Evolutionary conservation across 2,329 filamentous ascomycete species (phyloP).

Genomic region (Epicoccum sorghinum): DNA sequence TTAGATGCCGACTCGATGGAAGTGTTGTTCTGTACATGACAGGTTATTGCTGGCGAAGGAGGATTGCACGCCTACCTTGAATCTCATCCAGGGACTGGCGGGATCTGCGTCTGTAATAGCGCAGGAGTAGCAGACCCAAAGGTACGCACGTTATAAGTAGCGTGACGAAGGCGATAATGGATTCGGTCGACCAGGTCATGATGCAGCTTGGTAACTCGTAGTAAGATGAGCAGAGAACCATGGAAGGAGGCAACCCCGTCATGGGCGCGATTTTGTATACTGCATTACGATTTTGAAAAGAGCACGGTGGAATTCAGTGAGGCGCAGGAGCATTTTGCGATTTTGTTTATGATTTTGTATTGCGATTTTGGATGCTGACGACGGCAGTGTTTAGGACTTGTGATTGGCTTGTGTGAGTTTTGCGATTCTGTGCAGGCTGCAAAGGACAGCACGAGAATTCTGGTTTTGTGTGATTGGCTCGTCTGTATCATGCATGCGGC

Average conservation of each 20-base stretch:
- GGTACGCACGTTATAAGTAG: slow-evolving; percentile 9
- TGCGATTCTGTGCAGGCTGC: not conserved
- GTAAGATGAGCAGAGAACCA: not conserved
- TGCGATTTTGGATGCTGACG: not conserved
- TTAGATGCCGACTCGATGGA: no score
- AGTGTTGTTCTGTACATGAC: no score
- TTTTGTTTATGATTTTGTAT: not conserved
- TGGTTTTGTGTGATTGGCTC: slow-evolving; percentile 5
- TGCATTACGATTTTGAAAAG: slow-evolving; percentile 1
- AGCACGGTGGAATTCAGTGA: not conserved
- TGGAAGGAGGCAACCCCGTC: not conserved
- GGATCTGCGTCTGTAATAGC: slow-evolving; percentile 2
- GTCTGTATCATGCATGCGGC: not conserved
- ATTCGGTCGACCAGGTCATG: slow-evolving; percentile 12
- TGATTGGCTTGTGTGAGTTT: not conserved
- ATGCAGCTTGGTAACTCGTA: not conserved
- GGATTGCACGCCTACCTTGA: not conserved
- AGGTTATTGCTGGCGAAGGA: no score
- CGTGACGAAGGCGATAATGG: slow-evolving; percentile 13
- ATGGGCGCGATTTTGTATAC: not conserved
- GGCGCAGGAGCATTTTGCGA: slow-evolving; percentile 1
- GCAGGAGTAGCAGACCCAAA: slow-evolving; percentile 5
- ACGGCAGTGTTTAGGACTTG: not conserved
- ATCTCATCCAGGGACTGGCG: not conserved
- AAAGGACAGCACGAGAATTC: not conserved